phyloP scores from a whole-genome alignment of 192 early-diverging fungal genomes.

The Coemansia sp. region DNA sequence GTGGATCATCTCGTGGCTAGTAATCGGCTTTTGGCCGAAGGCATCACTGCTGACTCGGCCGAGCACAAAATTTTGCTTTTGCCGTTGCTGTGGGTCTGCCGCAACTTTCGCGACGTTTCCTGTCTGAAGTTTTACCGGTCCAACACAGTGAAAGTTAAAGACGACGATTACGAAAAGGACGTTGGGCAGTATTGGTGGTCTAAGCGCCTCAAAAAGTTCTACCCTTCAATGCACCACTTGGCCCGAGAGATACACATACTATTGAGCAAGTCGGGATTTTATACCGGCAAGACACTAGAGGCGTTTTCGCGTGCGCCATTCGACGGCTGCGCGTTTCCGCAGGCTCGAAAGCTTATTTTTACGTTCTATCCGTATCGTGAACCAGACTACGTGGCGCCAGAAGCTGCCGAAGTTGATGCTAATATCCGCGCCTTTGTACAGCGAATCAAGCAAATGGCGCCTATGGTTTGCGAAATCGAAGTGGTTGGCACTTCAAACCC shows the following conservation, averaged over 20 bases:
- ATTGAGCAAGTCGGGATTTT: background rate
- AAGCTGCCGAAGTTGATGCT: background rate
- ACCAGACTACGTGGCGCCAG: background rate
- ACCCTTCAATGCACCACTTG: background rate
- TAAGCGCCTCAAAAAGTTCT: slow-evolving; percentile 6
- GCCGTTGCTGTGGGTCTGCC: background rate
- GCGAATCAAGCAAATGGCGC: slow-evolving; percentile 1
- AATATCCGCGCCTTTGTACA: background rate
- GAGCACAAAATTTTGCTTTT: background rate
- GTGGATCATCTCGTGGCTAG: background rate
- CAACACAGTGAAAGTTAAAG: background rate
- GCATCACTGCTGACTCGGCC: background rate
- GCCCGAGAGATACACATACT: background rate
- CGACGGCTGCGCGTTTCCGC: slow-evolving; percentile 1
- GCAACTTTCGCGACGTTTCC: background rate
- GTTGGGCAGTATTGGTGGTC: background rate
- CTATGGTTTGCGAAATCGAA: background rate
- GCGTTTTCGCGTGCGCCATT: background rate
- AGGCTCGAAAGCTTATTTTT: background rate
- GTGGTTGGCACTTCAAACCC: background rate
- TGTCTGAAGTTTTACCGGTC: background rate
- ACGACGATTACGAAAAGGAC: slow-evolving; percentile 1
- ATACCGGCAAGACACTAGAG: background rate
- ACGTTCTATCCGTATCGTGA: background rate
- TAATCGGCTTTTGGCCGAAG: background rate